Conservation (phyloP, 495 filamentous ascomycete species). For the Pseudomonodictys pantanalensis region DNA sequence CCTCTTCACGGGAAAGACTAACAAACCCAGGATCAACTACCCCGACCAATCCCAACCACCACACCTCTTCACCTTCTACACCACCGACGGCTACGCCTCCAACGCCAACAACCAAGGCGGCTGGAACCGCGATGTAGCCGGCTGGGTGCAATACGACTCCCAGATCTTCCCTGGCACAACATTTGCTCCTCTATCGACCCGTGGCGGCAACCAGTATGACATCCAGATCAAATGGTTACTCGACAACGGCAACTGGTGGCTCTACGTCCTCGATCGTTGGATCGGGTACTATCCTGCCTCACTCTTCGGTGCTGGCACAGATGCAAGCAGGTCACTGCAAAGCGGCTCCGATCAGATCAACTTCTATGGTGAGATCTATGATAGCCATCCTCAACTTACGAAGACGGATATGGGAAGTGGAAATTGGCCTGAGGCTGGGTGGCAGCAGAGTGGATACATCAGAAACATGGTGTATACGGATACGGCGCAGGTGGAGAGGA, state of each 20-base stretch:
- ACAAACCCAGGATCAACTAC: slow-evolving; percentile 22
- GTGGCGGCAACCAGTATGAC: slow-evolving; percentile 15
- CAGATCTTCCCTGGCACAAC: slow-evolving; percentile 14
- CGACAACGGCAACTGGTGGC: slow-evolving; percentile 19
- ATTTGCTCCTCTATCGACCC: slow-evolving; percentile 10
- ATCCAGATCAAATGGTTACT: slow-evolving; percentile 14
- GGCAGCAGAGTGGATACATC: slow-evolving; percentile 9
- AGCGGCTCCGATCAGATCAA: neutral
- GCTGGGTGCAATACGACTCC: slow-evolving; percentile 20
- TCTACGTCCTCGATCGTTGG: slow-evolving; percentile 18
- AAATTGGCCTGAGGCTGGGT: slow-evolving; percentile 18
- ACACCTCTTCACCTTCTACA: slow-evolving; percentile 25
- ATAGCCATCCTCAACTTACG: slow-evolving; percentile 17
- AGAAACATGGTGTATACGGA: slow-evolving; percentile 16
- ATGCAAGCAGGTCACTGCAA: neutral
- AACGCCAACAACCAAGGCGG: slow-evolving; percentile 16
- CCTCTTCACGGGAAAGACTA: neutral
- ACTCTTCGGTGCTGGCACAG: slow-evolving; percentile 11
- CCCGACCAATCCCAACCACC: slow-evolving; percentile 5
- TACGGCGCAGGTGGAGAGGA: neutral
- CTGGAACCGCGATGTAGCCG: slow-evolving; percentile 18
- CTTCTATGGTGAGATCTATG: slow-evolving; percentile 23
- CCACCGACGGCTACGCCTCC: slow-evolving; percentile 14
- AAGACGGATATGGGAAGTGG: slow-evolving; percentile 19
- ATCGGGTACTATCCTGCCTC: slow-evolving; percentile 23